Base-by-base conservation (phyloP, 371 early-diverging fungal genomes). In the Synchytrium microbalum region DNA sequence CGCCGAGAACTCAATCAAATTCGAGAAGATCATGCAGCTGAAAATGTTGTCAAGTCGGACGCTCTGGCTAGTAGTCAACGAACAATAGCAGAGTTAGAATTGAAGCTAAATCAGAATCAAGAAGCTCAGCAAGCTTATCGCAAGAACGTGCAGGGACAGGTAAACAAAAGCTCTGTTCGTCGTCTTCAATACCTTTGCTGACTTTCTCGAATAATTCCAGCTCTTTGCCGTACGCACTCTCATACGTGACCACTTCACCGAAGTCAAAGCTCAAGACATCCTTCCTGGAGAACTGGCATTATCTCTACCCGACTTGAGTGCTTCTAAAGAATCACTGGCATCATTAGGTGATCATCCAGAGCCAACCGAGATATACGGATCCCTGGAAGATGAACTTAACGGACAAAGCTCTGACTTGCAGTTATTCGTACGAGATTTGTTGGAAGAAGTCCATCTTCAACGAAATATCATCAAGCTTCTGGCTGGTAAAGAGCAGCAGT, bases 361-460 rank as follows among this genome's bases (percentile, higher is more conserved):
- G 58, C 59, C 62, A 13, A 19, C 16, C 1, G 25, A 13, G 13
- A 26, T 30, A 26, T 24, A 56, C 19, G 16, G 16, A 3, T 58
- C 63, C 5, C 25, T 57, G 32, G 66, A 66, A 53, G 62, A 66
- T 52, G 62, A 66, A 29, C 62, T 66, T n/a, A 54, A 55, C 26
- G 32, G 14, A 28, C 54, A 62, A 54, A 62, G 62, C 13, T 25
- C 25, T 26, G 62, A 67, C 10, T 57, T 67, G 31, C 31, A 58
- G 32, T 28, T 32, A 3, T 58, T 62, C 25, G 63, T 67, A 2
- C 32, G 59, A 38, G 63, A 67, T 26, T 14, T 67, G 2, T 27
- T 67, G 59, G 63, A 62, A 23, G 67, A 67, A 28, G 63, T 63
- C 38, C 26, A 29, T 10, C 31, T 58, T 57, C 61, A 66, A 27